phyloP scores from a whole-genome alignment of 805 yeast genomes.

The Saturnispora quitensis region DNA sequence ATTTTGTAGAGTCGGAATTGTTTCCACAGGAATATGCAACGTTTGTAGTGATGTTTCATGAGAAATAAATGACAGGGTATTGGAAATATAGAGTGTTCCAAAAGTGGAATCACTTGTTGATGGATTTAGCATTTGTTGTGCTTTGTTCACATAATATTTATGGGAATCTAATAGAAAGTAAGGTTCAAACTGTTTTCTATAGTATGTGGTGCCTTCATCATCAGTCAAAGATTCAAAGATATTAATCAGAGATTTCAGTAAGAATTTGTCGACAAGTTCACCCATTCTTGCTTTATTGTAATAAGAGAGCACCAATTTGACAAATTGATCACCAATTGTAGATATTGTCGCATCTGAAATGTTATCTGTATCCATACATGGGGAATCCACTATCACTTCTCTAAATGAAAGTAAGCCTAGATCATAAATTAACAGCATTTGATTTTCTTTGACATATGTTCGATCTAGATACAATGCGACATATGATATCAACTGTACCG shows the following conservation, averaged over 20 bases:
- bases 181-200: constrained; percentile 59
- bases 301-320: constrained; percentile 42
- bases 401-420: constrained; percentile 63
- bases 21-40: constrained; percentile 43
- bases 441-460: constrained; percentile 65
- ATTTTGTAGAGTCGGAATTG: constrained; percentile 44
- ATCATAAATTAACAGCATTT: constrained; percentile 58
- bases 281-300: constrained; percentile 48
- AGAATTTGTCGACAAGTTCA: constrained; percentile 44
- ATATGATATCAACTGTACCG: constrained; percentile 74
- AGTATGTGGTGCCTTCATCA: constrained; percentile 51
- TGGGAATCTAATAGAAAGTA: constrained; percentile 45
- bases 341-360: constrained; percentile 13
- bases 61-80: constrained; percentile 41
- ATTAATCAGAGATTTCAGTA: constrained; percentile 50
- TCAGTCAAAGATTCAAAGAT: constrained; percentile 66
- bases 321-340: constrained; percentile 42
- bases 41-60: constrained; percentile 54
- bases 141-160: constrained; percentile 41
- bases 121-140: constrained; percentile 25
- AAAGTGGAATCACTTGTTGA: neutral
- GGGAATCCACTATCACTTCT: constrained; percentile 43
- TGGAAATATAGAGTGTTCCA: constrained; percentile 49
- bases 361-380: constrained; percentile 25
- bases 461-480: constrained; percentile 81